Conservation (phyloP, 345 rosid species). For the Boechera stricta region DNA sequence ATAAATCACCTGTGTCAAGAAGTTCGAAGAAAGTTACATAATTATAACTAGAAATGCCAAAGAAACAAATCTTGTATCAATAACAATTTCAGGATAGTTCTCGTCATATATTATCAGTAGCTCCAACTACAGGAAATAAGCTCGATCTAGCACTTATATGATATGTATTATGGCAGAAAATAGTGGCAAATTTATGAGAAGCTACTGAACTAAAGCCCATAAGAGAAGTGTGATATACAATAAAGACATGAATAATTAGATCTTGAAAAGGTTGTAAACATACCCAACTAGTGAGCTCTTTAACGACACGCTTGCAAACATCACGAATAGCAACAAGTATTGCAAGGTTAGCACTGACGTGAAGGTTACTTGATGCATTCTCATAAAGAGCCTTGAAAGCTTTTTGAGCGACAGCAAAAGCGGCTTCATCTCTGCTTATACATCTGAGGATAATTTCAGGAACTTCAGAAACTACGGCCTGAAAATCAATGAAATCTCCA, state of each 20-base stretch:
- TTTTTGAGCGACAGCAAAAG: constrained; percentile 96
- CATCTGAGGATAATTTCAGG: constrained; percentile 96
- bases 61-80: neutral
- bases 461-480: constrained; percentile 88
- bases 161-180: constrained; percentile 7
- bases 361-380: constrained; percentile 76
- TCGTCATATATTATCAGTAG: neutral
- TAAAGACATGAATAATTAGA: constrained; percentile 6
- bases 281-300: constrained; percentile 99
- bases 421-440: constrained; percentile 94
- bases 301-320: constrained; percentile 91
- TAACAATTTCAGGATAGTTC: neutral
- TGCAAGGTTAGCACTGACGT: constrained; percentile 77
- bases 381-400: constrained; percentile 93
- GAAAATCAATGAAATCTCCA: constrained; percentile 32
- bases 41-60: constrained; percentile 15
- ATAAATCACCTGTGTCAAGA: constrained; percentile 72
- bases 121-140: constrained; percentile 16
- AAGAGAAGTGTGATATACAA: neutral
- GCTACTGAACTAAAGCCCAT: constrained; percentile 13
- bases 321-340: constrained; percentile 91
- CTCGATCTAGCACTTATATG: neutral
- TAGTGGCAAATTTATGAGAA: constrained; percentile 1
- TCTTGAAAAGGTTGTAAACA: constrained; percentile 39
- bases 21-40: constrained; percentile 25